phyloP scores from a whole-genome alignment of 805 yeast genomes.

The Jamesozyma piceae region DNA sequence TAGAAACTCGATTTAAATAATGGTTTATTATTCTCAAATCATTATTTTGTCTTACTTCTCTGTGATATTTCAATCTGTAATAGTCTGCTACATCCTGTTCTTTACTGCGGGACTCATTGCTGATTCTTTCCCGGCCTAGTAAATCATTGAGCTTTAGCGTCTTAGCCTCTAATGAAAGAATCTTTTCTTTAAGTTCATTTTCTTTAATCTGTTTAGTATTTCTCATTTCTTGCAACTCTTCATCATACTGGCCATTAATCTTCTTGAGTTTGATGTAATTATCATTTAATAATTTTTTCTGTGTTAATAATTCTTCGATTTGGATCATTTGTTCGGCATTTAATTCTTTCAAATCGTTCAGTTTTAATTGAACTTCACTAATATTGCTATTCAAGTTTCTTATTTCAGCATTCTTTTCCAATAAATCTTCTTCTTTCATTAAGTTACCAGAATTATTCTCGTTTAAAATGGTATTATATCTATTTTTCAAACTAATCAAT shows the following conservation, averaged over 20 bases:
- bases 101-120: slow-evolving; percentile 3
- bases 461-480: background rate
- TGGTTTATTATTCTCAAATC: slow-evolving; percentile 27
- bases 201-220: background rate
- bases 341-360: slow-evolving; percentile 1
- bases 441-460: background rate
- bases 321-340: slow-evolving; percentile 2
- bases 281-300: slow-evolving; percentile 1
- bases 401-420: background rate
- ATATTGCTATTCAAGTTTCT: background rate
- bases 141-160: background rate
- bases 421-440: background rate
- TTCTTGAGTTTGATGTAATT: slow-evolving; percentile 2
- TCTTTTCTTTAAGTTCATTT: slow-evolving; percentile 1
- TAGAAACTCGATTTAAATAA: slow-evolving; percentile 25
- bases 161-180: background rate
- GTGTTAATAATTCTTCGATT: slow-evolving; percentile 3
- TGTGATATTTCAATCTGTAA: slow-evolving; percentile 25
- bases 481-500: background rate
- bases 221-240: background rate
- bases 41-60: slow-evolving; percentile 26
- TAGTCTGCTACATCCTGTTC: slow-evolving; percentile 22
- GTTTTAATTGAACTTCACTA: background rate
- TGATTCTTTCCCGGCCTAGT: slow-evolving; percentile 1
- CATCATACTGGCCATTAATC: background rate